Evolutionary conservation across 495 filamentous ascomycete genomes (phyloP), one percentile per base, ranked within the genome.

Genomic region (Neurospora sp.): DNA sequence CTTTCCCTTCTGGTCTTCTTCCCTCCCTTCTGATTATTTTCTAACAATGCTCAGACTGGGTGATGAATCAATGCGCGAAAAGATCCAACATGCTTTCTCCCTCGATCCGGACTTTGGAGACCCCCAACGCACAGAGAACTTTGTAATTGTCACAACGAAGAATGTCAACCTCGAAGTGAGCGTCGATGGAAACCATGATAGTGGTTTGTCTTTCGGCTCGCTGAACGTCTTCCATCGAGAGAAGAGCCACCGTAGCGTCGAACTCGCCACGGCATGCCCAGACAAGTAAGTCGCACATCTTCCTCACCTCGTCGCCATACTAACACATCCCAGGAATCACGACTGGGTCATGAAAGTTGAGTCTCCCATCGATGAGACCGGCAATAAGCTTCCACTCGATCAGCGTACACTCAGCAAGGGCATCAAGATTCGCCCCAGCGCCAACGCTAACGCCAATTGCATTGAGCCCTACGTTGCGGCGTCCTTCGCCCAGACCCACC

Each of bases 231-330:
- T 37, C 4, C 72, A 72, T 5, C 70, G 69, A 5, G 74, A 76
- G 46, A 76, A 73, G 73, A 68, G 46, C 9, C 18, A 71, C 20
- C 71, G 72, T 20, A 41, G 65, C 1, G 73, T 84, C 4, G 77
- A 83, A 18, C 70, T 83, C 46, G 69, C 77, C 12, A 81, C 71
- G 42, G 71, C 82, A 37, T 81, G 83, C 59, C 76, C 83, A 18
- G 83, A 83, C 70, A 82, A 78, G 83, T 84, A 78, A 77, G 80
- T 39, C 18, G 4, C 10, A 3, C n/a, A 44, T 69, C 18, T 12
- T 10, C 0, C 4, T 38, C 44, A 44, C 18, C 18, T 48, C 44
- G n/a, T 9, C 5, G 44, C 18, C 14, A 70, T 35, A 38, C 69
- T 44, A 39, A 76, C 6, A 35, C 46, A 22, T 59, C n/a, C 12